These are phyloP conservation scores for Volvox carteri DNA, from an alignment of 163 green algal species.

Conservation along the genomic window DNA sequence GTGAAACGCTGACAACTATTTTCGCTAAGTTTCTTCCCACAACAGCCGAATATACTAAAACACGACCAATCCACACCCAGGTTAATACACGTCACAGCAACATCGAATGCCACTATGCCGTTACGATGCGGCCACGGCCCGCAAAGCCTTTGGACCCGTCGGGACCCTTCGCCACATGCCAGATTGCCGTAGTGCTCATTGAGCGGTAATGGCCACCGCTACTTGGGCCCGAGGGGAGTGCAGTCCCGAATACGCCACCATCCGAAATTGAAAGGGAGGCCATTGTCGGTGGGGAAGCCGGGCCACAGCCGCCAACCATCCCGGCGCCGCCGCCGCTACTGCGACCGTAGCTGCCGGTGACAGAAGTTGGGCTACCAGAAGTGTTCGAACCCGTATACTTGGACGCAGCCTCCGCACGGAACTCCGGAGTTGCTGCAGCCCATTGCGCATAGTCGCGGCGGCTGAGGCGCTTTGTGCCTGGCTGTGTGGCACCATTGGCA, in stretches of 20 bases:
- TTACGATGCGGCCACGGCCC: neutral
- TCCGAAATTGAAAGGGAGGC: conserved; percentile 34
- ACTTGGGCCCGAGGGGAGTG: neutral
- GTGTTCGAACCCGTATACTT: conserved; percentile 17
- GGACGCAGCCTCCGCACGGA: conserved; percentile 60
- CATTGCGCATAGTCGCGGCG: conserved; percentile 75
- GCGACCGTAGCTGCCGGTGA: neutral
- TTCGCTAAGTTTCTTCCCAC: too few species aligned
- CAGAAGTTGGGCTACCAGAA: neutral
- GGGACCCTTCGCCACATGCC: conserved; percentile 39
- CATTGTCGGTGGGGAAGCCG: conserved; percentile 14
- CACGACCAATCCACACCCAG: too few species aligned
- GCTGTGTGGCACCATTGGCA: neutral
- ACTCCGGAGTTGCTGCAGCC: conserved; percentile 71
- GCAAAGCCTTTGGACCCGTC: conserved; percentile 47
- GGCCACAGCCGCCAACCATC: neutral
- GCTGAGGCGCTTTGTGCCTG: conserved; percentile 56
- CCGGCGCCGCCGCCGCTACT: conserved; percentile 9
- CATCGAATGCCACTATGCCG: too few species aligned
- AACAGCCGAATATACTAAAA: too few species aligned
- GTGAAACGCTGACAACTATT: too few species aligned
- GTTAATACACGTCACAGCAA: too few species aligned
- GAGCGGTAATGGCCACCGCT: neutral
- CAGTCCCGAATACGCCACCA: conserved; percentile 12
- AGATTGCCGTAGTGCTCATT: neutral